phyloP scores from a whole-genome alignment of 2,329 filamentous ascomycete genomes.

The Sporothrix inflata region DNA sequence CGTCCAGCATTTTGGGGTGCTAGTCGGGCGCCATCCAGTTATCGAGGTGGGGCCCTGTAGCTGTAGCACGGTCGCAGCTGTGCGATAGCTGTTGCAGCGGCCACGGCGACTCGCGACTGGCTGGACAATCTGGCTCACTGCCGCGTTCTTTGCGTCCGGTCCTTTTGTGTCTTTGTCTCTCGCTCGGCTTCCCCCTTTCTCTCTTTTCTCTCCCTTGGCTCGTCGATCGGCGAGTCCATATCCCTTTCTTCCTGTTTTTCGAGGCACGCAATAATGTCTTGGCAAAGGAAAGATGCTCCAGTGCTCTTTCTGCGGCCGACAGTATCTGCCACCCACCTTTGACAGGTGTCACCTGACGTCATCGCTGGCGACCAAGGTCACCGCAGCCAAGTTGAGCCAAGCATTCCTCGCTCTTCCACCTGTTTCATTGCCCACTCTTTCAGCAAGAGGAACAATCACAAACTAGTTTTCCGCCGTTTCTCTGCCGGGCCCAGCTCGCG shows the following conservation, averaged over 20 bases:
- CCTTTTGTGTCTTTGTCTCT: too few relatives aligned
- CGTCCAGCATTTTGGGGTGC: too few relatives aligned
- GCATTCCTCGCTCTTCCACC: neutral
- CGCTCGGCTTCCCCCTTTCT: neutral
- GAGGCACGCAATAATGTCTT: neutral
- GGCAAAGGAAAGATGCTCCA: neutral
- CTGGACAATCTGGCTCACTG: neutral
- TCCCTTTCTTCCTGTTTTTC: conserved; percentile 4
- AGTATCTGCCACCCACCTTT: neutral
- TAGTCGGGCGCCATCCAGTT: too few relatives aligned
- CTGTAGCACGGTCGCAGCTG: too few relatives aligned
- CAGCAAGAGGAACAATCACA: neutral
- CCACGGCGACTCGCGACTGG: neutral
- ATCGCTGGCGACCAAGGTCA: neutral
- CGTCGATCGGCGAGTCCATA: neutral
- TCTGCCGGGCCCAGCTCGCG: neutral
- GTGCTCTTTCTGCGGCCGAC: too few relatives aligned
- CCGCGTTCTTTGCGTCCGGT: neutral
- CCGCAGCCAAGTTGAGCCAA: too few relatives aligned
- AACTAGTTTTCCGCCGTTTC: neutral
- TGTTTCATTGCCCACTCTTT: neutral
- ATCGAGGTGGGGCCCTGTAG: too few relatives aligned
- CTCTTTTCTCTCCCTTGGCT: neutral
- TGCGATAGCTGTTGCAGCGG: too few relatives aligned
- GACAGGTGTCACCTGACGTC: conserved; percentile 13